Base-by-base conservation (phyloP, 2,329 filamentous ascomycete species). In the Sporothrix pseudoabietina region DNA sequence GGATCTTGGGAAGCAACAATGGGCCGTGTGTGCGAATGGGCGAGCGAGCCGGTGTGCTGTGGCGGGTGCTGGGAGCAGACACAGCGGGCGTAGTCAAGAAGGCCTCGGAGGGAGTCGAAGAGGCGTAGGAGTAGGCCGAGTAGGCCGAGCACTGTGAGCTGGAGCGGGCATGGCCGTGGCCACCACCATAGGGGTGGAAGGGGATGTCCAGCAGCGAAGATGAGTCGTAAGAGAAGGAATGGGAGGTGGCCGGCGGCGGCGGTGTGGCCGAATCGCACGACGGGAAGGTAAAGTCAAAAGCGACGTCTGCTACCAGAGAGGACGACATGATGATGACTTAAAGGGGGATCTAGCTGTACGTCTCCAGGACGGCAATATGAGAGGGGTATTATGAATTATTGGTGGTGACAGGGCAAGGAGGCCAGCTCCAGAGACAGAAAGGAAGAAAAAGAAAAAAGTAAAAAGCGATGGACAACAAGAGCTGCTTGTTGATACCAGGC, bases 1-100 rank as follows among this genome's bases (percentile, higher is more conserved):
- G 89, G 83, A 97, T 94, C 86, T 94, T 96, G 79, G 94, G 94
- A 44, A 97, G 86, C 74, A 97, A 85, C 68, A 93, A 85, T 70
- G 93, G 93, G 71, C 93, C 93, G 82, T 94, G 91, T 75, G 93
- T 91, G 75, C 90, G 88, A 77, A 94, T 88, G 74, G 93, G 92
- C 47, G 92, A 92, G 76, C 86, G 84, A 55, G 86, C 83, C 54
- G 92, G 92, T 14, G 92, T 94, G 71, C 90, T 91, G 77, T 89
- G 85, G 77, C 87, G 85, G 26, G 91, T 92, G 83, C 88, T 80
- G 55, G 68, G 44, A 0, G 71, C 47, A 4, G 52, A 55, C 19
- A 26, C 35, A 26, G 55, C 71, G 1, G 73, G 69, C n/a, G 78
- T 76, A 61, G 89, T 85, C 59, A 76, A 19, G 16, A 74, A 75